A percentile compares a stretch with the other conserved stretches of the same genome.
These are phyloP conservation scores for Phytophthora ramorum DNA, from an alignment of 352 stramenopile species.

Conservation along the genomic window DNA sequence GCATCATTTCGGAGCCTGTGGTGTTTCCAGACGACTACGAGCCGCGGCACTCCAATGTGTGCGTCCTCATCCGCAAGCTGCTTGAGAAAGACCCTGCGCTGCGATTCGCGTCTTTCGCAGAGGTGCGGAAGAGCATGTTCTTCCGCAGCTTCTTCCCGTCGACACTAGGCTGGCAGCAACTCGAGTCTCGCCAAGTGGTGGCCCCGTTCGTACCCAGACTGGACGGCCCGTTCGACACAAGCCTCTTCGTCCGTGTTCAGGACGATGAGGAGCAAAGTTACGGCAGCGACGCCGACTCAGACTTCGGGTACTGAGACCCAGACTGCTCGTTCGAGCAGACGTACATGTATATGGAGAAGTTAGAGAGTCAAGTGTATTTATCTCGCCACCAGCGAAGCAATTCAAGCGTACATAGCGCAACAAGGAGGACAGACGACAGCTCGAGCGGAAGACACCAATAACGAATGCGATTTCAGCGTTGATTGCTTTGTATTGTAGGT, in stretches of 20 bases:
- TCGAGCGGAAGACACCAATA: slow-evolving; percentile 13
- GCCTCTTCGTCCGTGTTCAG: slow-evolving; percentile 56
- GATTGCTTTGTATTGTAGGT: slow-evolving; percentile 11
- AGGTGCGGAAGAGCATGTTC: slow-evolving; percentile 54
- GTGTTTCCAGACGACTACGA: slow-evolving; percentile 65
- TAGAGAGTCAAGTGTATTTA: slow-evolving; percentile 39
- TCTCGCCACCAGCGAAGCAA: slow-evolving; percentile 18
- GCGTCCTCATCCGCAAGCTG: slow-evolving; percentile 50
- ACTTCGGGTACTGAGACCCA: slow-evolving; percentile 45
- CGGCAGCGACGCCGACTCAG: slow-evolving; percentile 53
- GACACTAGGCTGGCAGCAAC: slow-evolving; percentile 49
- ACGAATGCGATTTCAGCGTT: slow-evolving; percentile 4
- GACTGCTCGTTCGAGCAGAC: slow-evolving; percentile 33
- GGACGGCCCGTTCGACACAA: slow-evolving; percentile 67
- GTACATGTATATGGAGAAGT: slow-evolving; percentile 29
- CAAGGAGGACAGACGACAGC: slow-evolving; percentile 5
- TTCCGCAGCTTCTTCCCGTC: slow-evolving; percentile 60
- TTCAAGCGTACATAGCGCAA: not conserved
- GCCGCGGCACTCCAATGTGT: slow-evolving; percentile 41
- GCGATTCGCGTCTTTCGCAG: slow-evolving; percentile 48
- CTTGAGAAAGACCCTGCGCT: slow-evolving; percentile 58
- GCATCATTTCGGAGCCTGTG: slow-evolving; percentile 68
- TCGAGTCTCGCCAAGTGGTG: slow-evolving; percentile 43
- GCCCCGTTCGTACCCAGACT: slow-evolving; percentile 71
- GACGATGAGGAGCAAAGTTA: slow-evolving; percentile 50